Conservation (phyloP, 1,139 yeast genomes). For the Casaregolazyma suthepensis region DNA sequence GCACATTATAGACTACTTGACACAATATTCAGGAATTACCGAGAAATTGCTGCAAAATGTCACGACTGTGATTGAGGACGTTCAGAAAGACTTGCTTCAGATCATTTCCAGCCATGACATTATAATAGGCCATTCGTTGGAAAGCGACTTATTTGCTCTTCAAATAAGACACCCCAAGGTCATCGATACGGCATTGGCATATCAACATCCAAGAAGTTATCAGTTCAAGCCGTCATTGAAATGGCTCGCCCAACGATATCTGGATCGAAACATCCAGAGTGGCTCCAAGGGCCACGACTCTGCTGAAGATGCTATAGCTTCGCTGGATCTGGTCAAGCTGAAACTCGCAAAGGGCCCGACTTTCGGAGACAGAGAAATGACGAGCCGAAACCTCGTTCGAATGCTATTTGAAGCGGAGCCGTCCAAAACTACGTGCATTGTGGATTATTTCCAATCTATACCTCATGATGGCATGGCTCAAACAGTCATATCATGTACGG, state of each 20-base stretch:
- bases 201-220: conserved; percentile 72
- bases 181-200: conserved; percentile 81
- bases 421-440: conserved; percentile 28
- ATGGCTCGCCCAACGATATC: conserved; percentile 53
- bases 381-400: conserved; percentile 18
- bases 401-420: conserved; percentile 14
- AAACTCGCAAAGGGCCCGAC: conserved; percentile 61
- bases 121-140: conserved; percentile 87
- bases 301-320: conserved; percentile 75
- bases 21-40: conserved; percentile 83
- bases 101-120: conserved; percentile 61
- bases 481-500: conserved; percentile 39
- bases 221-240: conserved; percentile 74
- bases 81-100: conserved; percentile 50
- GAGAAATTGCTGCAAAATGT: conserved; percentile 56
- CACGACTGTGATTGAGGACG: conserved; percentile 58
- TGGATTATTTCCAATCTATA: conserved; percentile 33
- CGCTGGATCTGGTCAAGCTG: conserved; percentile 66
- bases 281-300: conserved; percentile 71
- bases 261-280: conserved; percentile 60
- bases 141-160: conserved; percentile 81
- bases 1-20: conserved; percentile 70
- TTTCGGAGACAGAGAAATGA: conserved; percentile 44
- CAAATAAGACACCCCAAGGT: conserved; percentile 64
- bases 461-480: conserved; percentile 35